Percentiles rank a stretch among this genome's conserved stretches.
phyloP scores from a whole-genome alignment of 1,284 basidiomycete genomes.

The Cutaneotrichosporon cavernicola region DNA sequence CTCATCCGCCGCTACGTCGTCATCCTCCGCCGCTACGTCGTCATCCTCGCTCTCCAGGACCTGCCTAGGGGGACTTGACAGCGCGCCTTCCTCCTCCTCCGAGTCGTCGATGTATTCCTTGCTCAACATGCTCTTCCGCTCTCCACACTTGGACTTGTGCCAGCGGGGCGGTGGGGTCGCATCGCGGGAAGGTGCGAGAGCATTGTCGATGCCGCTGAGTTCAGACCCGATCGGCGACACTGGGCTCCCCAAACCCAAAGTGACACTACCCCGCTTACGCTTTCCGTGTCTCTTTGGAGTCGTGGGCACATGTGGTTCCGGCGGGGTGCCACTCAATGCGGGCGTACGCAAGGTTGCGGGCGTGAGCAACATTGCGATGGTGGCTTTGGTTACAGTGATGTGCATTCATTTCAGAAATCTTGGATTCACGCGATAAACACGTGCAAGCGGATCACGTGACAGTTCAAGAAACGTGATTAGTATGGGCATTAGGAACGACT shows the following conservation, averaged over 20 bases:
- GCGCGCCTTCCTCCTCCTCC: not conserved
- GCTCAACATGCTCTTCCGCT: slow-evolving; percentile 7
- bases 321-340: too few species aligned
- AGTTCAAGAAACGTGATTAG: not conserved
- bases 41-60: not conserved
- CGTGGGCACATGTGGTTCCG: too few species aligned
- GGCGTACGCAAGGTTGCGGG: too few species aligned
- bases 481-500: too few species aligned
- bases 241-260: not conserved
- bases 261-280: not conserved
- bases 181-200: not conserved
- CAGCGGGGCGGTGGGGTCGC: not conserved
- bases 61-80: not conserved
- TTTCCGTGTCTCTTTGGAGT: too few species aligned
- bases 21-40: not conserved
- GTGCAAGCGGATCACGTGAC: not conserved
- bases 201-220: not conserved
- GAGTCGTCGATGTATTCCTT: slow-evolving; percentile 7
- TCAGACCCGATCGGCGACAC: slow-evolving; percentile 2
- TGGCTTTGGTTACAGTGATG: too few species aligned
- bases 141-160: not conserved
- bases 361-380: too few species aligned
- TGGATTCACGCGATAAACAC: not conserved
- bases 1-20: not conserved
- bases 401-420: not conserved